Evolutionary conservation across 2,329 filamentous ascomycete genomes (phyloP), one percentile per base, ranked within the genome.

Genomic region (Colletotrichum higginsianum): DNA sequence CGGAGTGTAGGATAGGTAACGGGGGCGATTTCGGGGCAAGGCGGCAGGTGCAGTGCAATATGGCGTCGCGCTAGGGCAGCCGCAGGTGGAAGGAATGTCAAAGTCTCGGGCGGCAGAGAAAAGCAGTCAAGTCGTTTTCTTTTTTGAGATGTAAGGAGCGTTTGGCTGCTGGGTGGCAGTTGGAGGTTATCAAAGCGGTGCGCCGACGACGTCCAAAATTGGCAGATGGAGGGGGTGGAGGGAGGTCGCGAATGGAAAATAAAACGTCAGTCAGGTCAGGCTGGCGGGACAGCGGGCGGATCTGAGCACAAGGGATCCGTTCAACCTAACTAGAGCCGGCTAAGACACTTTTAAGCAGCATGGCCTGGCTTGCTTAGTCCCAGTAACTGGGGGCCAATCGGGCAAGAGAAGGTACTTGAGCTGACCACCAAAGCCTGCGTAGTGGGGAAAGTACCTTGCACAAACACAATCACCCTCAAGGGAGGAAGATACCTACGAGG

Each of bases 241-340:
- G 55, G 9, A 71, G 42, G 67, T 71, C 66, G 66, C 65, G 47
- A 72, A 66, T 61, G 67, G 70, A 61, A 71, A 72, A 71, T 71
- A 71, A 71, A 72, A 71, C 70, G 60, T 72, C 66, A 72, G 70
- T 72, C 61, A 61, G 67, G 70, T 72, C 66, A 61, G 67, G 70
- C 70, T 72, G 70, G 70, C 70, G 61, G 70, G 61, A 66, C 66
- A 72, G 69, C 66, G 23, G 69, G 66, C 55, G 63, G 61, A 61
- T 61, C 30, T 26, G 50, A 68, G 47, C 18, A 67, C 57, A 62
- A 70, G 53, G 64, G 58, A 47, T 46, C 64, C 52, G 56, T 55
- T 21, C 61, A 18, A 64, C 64, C 58, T 68, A 62, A 62, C 60
- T 42, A 52, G 16, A 62, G 46, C 47, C 46, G 60, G 60, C 60